Percentiles rank a stretch among this genome's conserved stretches.
Evolutionary conservation across 2,329 filamentous ascomycete genomes (phyloP).

Genomic region (Capronia americana): DNA sequence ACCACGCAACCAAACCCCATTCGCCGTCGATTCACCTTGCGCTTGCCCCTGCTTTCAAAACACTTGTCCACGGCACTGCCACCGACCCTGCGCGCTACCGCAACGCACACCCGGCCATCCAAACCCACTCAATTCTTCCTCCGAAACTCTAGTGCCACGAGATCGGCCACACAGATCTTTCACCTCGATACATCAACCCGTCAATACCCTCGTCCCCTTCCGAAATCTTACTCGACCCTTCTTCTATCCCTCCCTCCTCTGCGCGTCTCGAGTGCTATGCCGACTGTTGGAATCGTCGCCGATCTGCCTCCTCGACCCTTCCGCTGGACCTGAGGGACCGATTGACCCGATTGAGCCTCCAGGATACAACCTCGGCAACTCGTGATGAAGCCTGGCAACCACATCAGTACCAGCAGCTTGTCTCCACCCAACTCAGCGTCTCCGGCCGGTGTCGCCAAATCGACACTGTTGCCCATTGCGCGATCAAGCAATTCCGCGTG

Average conservation of each 20-base stretch:
- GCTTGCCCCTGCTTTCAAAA: constrained; percentile 2
- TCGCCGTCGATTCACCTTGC: neutral
- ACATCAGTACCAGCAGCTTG: constrained; percentile 12
- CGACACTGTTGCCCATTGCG: constrained; percentile 20
- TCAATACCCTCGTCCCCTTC: constrained; percentile 18
- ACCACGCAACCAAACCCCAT: neutral
- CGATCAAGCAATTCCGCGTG: constrained; percentile 30
- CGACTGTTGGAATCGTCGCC: neutral
- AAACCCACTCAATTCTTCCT: constrained; percentile 16
- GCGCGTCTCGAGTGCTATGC: neutral
- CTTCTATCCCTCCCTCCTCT: constrained; percentile 5
- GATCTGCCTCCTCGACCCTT: neutral
- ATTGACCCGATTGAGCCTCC: neutral
- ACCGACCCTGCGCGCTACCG: constrained; percentile 13
- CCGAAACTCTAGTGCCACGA: constrained; percentile 22
- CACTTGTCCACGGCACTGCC: constrained; percentile 8
- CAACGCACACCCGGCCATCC: constrained; percentile 10
- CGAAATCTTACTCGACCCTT: constrained; percentile 20
- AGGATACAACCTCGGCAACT: constrained; percentile 17
- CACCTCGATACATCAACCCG: constrained; percentile 27
- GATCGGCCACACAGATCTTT: constrained; percentile 23
- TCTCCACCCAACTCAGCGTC: constrained; percentile 23
- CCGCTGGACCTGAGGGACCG: neutral
- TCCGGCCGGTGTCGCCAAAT: constrained; percentile 22
- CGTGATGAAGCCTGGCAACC: constrained; percentile 24